Evolutionary conservation across 352 stramenopile species (phyloP), one percentile per base, ranked within the genome.

Genomic region (Phytophthora fragariae): DNA sequence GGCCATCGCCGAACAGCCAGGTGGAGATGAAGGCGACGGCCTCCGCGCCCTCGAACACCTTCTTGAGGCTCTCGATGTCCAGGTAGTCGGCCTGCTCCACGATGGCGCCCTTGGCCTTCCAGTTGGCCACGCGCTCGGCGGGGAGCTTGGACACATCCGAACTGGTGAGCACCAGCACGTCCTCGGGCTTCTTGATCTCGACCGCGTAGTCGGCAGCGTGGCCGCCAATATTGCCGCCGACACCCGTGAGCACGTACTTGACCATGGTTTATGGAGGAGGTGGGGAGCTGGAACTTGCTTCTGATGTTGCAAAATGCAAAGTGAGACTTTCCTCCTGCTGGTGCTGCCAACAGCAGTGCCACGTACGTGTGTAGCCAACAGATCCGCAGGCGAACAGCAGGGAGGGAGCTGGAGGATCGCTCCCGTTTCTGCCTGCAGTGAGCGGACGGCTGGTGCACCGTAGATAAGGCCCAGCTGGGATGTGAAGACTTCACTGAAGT

Each of bases 171-270:
- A 77, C 70, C 19, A 74, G 44, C 29, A 65, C 33, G 41, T 79
- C 66, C n/a, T 66, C 66, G 14, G 66, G 60, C 29, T 72, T 72
- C 56, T 68, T 67, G 60, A 61, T 72, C 35, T 75, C 67, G 37
- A 75, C 47, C 0, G 63, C 62, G 59, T 55, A 76, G 53, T 79
- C 72, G 21, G 72, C 72, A 5, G 72, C 72, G 59, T 65, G 21
- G 31, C 67, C 15, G 57, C 72, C 72, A 24, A 79, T 57, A 54
- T 76, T 72, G 35, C 72, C 72, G 19, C 70, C 72, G 57, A 70
- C 67, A 14, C 72, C 72, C 6, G 62, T 79, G 24, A 79, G 62
- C 57, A 79, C 72, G 72, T 69, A 79, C 67, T 79, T 79, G 67
- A 68, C 57, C 72, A 79, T 79, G 47, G 37, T 61, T 29, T 24